Evolutionary conservation across 169 alveolate species (phyloP).

Genomic region (Theileria sp.): DNA sequence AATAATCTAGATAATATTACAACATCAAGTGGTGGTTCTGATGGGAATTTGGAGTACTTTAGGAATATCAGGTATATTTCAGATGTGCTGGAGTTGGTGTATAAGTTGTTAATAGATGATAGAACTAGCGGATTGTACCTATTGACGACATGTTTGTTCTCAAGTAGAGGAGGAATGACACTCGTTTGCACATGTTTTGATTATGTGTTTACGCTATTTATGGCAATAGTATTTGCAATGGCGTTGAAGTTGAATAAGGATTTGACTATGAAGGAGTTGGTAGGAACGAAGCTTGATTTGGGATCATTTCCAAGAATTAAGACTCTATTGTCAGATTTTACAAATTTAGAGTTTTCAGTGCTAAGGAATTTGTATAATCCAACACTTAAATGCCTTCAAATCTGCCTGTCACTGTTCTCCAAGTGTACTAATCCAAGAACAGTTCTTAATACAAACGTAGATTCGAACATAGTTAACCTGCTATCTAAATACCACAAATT

Average conservation of each 20-base stretch:
- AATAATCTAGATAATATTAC: background rate
- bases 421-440: conserved; percentile 51
- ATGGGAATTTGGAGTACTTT: conserved; percentile 11
- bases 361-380: conserved; percentile 28
- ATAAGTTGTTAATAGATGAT: conserved; percentile 47
- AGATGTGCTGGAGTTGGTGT: conserved; percentile 57
- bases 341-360: conserved; percentile 9
- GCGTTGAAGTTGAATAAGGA: conserved; percentile 37
- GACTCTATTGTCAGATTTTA: conserved; percentile 4
- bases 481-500: background rate
- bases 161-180: conserved; percentile 34
- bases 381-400: conserved; percentile 25
- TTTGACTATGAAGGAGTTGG: conserved; percentile 25
- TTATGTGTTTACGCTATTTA: conserved; percentile 23
- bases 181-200: conserved; percentile 26
- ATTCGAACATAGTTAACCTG: background rate
- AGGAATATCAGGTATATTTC: conserved; percentile 50
- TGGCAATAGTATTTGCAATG: conserved; percentile 40
- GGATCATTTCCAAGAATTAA: conserved; percentile 26
- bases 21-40: background rate
- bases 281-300: conserved; percentile 24
- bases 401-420: conserved; percentile 44
- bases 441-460: background rate
- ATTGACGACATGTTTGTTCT: conserved; percentile 29
- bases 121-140: conserved; percentile 20